Evolutionary conservation across 371 early-diverging fungal genomes (phyloP).

Genomic region (Rhizopus stolonifer): DNA sequence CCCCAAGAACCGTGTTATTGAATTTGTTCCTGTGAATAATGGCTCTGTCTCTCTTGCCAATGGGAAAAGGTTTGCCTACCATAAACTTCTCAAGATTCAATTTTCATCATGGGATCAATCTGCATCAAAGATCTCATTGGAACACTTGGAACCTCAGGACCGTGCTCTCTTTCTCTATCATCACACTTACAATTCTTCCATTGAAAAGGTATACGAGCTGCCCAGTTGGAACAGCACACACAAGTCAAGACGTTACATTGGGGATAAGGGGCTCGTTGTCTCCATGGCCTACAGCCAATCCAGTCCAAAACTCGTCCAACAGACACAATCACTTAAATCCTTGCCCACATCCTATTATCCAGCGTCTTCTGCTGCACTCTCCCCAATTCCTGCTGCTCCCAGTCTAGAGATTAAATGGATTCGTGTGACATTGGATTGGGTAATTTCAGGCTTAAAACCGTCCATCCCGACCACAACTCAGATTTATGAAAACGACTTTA

Average conservation of each 20-base stretch:
- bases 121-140: background rate
- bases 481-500: constrained; percentile 35
- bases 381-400: constrained; percentile 25
- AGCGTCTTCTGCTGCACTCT: constrained; percentile 1
- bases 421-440: constrained; percentile 42
- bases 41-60: constrained; percentile 7
- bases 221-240: constrained; percentile 22
- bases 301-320: background rate
- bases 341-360: constrained; percentile 14
- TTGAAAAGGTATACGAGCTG: constrained; percentile 37
- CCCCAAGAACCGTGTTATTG: constrained; percentile 33
- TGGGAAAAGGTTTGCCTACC: constrained; percentile 21
- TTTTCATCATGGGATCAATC: constrained; percentile 31
- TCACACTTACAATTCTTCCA: constrained; percentile 37
- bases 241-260: constrained; percentile 30
- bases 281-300: constrained; percentile 24
- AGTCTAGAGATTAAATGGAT: constrained; percentile 30
- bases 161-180: constrained; percentile 39
- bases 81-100: constrained; percentile 33
- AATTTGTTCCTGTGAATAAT: constrained; percentile 27
- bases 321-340: background rate
- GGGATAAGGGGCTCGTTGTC: constrained; percentile 44
- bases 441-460: constrained; percentile 33
- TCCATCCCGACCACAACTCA: constrained; percentile 20
- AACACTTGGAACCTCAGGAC: constrained; percentile 25